These are phyloP conservation scores for Nitzschia inconspicua DNA, from an alignment of 108 stramenopile species.

Conservation along the genomic window DNA sequence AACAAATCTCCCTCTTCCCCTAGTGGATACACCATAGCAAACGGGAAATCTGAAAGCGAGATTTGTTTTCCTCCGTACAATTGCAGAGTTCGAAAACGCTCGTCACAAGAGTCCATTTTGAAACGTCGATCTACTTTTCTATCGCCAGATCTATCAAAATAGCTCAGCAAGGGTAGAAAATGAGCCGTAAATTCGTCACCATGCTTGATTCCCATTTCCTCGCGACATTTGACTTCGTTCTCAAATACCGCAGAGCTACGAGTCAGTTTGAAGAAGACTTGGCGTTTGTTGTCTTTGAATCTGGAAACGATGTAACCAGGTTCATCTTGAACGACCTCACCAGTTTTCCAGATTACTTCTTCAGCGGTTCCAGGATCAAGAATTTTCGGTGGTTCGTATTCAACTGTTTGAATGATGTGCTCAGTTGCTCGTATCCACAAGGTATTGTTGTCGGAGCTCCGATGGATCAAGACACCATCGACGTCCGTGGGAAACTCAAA, in stretches of 20 bases:
- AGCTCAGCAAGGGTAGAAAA: conserved; percentile 24
- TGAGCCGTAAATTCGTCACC: conserved; percentile 4
- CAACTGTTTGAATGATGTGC: conserved; percentile 24
- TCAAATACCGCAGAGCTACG: conserved; percentile 36
- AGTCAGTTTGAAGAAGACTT: conserved; percentile 67
- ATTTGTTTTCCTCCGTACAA: conserved; percentile 26
- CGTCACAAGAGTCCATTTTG: conserved; percentile 34
- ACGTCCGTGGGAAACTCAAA: conserved; percentile 39
- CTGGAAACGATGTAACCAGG: conserved; percentile 21
- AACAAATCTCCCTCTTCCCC: conserved; percentile 48
- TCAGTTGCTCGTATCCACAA: conserved; percentile 43
- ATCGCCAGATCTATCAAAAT: conserved; percentile 22
- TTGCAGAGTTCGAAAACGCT: conserved; percentile 33
- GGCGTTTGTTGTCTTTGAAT: conserved; percentile 29
- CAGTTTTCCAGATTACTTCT: conserved; percentile 44
- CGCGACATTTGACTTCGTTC: conserved; percentile 52
- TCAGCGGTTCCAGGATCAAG: conserved; percentile 40
- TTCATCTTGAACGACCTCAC: conserved; percentile 33
- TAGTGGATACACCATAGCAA: conserved; percentile 63
- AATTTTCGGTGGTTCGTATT: conserved; percentile 25
- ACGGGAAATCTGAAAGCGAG: conserved; percentile 36
- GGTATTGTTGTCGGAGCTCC: conserved; percentile 29
- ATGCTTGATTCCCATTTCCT: conserved; percentile 23
- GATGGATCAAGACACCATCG: conserved; percentile 34
- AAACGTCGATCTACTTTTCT: conserved; percentile 38